Conservation (phyloP, 345 rosid species). For the Ailanthus altissimus region DNA sequence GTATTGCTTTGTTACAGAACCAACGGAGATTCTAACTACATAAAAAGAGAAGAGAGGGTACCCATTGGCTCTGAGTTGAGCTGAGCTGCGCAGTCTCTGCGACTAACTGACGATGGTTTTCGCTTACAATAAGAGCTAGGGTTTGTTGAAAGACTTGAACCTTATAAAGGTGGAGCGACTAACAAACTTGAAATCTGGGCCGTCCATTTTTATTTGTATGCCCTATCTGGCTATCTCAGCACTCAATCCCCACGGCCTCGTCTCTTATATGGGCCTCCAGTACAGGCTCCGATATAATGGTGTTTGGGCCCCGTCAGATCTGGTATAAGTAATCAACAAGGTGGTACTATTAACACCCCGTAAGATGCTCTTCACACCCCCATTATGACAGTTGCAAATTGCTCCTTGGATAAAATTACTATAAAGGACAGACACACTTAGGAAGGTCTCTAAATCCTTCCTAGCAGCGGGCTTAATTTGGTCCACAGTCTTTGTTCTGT, state of each 20-base stretch:
- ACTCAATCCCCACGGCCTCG: neutral
- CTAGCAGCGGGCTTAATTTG: too few relatives aligned
- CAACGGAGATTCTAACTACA: neutral
- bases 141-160: neutral
- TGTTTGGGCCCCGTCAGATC: neutral
- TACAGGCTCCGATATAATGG: neutral
- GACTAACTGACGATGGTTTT: slow-evolving; percentile 9
- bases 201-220: slow-evolving; percentile 11
- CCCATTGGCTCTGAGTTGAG: slow-evolving; percentile 16
- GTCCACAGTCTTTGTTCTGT: too few relatives aligned
- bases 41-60: neutral
- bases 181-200: slow-evolving; percentile 5
- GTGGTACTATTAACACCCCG: too few relatives aligned
- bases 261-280: neutral
- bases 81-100: neutral
- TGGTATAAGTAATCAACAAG: too few relatives aligned
- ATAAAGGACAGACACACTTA: too few relatives aligned
- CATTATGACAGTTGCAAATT: too few relatives aligned
- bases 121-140: neutral
- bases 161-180: slow-evolving; percentile 2
- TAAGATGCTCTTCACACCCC: too few relatives aligned
- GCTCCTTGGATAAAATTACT: too few relatives aligned
- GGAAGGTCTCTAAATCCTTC: too few relatives aligned
- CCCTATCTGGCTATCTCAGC: too few relatives aligned
- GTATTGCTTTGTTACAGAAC: neutral